phyloP scores from a whole-genome alignment of 225 moss, liverwort and hornwort species.

The Climacium dendroides region DNA sequence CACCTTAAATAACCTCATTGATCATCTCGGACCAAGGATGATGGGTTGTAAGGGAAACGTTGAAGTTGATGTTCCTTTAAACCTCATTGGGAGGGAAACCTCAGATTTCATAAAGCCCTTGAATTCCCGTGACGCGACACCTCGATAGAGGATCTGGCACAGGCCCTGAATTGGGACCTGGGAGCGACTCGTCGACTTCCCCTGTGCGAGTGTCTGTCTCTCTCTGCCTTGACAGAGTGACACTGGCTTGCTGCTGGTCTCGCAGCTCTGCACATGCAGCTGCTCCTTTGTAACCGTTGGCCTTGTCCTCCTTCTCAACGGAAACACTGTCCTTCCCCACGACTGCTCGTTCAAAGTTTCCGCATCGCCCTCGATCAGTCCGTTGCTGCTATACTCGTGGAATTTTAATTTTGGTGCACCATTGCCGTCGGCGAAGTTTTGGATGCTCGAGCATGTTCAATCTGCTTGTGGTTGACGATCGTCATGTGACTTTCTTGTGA shows the following conservation, averaged over 20 bases:
- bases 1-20: not conserved
- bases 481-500: not conserved
- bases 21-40: not conserved
- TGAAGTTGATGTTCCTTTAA: not conserved
- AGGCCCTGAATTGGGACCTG: not conserved
- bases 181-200: not conserved
- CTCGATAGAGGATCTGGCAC: not conserved
- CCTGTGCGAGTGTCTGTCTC: not conserved
- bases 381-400: not conserved
- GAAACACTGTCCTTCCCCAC: slow-evolving; percentile 9
- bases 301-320: slow-evolving; percentile 17
- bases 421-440: not conserved
- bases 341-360: not conserved
- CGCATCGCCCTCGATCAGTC: not conserved
- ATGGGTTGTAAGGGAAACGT: not conserved
- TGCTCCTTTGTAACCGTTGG: slow-evolving; percentile 28
- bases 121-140: not conserved
- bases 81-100: slow-evolving; percentile 6
- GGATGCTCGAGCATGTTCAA: not conserved
- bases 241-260: not conserved
- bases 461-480: not conserved
- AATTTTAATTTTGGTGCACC: not conserved
- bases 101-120: not conserved
- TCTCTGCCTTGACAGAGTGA: not conserved
- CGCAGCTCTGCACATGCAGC: not conserved